Base-by-base conservation (phyloP, 2,329 filamentous ascomycete species). In the Aspergillus brunneoviolaceus region DNA sequence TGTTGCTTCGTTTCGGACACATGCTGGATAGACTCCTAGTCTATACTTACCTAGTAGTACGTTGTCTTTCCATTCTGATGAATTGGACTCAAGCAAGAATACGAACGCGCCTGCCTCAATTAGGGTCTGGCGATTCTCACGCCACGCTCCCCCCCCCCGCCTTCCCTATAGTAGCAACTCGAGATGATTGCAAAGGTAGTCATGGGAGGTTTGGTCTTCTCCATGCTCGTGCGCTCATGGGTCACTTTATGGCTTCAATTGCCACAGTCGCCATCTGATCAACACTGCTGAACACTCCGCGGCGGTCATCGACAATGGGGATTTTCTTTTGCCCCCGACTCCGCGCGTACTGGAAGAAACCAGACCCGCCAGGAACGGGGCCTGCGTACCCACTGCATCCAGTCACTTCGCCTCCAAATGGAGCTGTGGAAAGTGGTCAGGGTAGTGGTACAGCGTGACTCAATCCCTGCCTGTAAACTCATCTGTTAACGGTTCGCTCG, bases 261-360 rank as follows among this genome's bases (percentile, higher is more conserved):
- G 39, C 39, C 39, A 19, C 39, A 45, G 9, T 45, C 16, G 39
- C 39, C 39, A 45, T 45, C 39, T 45, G 39, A 45, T 45, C 39
- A 45, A n/a, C 39, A 6, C 14, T n/a, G 39, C 6, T 45, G 39
- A 45, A 45, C 39, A 16, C 16, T 45, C 39, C 16, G 14, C 39
- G 23, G 12, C 19, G 4, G 1, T 16, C 27, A 47, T 35, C 23
- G 9, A 23, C 55, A 48, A 72, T 71, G 68, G 57, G 66, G 5
- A 63, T 72, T 21, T 55, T 72, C 45, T 55, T 65, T 23, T 73
- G 71, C 50, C 70, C 68, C 42, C 67, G 64, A 45, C 65, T 70
- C 60, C 58, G 67, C 58, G 67, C 62, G 54, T 57, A 53, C 29
- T 61, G 63, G 51, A 61, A 60, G 35, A 16, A 57, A 19, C 51